Base-by-base conservation (phyloP, 257 asterid genomes). In the Phtheirospermum japonicum region DNA sequence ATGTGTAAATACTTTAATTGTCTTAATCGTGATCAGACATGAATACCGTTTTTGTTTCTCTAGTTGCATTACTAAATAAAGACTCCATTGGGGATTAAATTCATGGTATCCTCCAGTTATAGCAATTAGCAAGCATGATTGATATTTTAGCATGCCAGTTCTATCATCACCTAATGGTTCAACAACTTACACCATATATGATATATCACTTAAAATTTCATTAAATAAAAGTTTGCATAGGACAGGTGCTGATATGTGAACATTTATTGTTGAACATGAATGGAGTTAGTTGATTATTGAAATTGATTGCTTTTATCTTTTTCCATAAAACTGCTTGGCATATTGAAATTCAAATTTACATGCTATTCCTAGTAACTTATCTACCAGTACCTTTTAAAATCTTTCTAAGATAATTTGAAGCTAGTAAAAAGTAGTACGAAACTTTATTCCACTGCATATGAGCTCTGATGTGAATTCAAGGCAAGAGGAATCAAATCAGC, bases 401-500 rank as follows among this genome's bases (percentile, higher is more conserved):
- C 28, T 40, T 23, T 23, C 5, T 40, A 9, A 2, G 48, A 40
- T 40, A 71, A 58, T 23, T 59, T 62, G 18, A 63, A 54, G 71
- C 45, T 65, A 68, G 59, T 59, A 51, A 60, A 63, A 65, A 57
- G 56, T 63, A 69, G 79, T 63, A 67, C 26, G 10, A 71, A 63
- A 69, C 73, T 72, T 77, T 72, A 75, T 72, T 70, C 69, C 73
- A 48, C 48, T 7, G 61, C 73, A 75, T 64, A 67, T 72, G 77
- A 61, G 70, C 61, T 58, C 61, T 66, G 18, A 64, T 60, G 34
- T 67, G 71, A 48, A 48, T 48, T 48, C 14, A 71, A 68, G 73
- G 82, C 78, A 67, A 60, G 62, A 54, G 79, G 86, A 77, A 72
- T 72, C 83, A 57, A 77, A 60, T 37, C 79, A 70, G 79, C 83